Evolutionary conservation across 2,329 filamentous ascomycete genomes (phyloP), one percentile per base, ranked within the genome.

Genomic region (Plectosphaerella cucumerina): DNA sequence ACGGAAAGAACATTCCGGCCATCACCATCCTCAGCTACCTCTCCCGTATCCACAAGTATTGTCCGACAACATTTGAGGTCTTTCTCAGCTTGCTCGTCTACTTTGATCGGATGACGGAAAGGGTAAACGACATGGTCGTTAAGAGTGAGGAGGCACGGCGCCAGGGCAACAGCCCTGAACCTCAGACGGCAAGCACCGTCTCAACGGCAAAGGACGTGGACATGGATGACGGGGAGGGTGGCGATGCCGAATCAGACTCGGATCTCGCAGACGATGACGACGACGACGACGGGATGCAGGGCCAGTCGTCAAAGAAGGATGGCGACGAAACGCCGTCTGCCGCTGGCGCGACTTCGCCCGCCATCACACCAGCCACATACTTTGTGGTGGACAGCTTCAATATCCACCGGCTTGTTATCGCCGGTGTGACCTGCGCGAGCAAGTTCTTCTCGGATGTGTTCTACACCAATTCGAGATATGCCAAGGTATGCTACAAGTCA

Each of bases 361-460:
- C 59, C 14, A 47, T 58, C 41, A 61, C 56, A 6, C 59, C 69
- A n/a, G 76, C 77, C 5, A 82, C 80, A 9, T 84, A 81, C 53
- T 97, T 99, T 65, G 93, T 97, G 39, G 94, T 97, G 11, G 94
- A 99, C 71, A 97, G 94, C 72, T 99, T 94, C 75, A 99, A 99
- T 71, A 97, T 99, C 57, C 94, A 99, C 66, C 86, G 94, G 50
- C 76, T 99, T 50, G 92, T 97, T 50, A 99, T 99, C 65, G 90
- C 94, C 2, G 94, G 93, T 34, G 94, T 99, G 43, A 99, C 94
- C 3, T 97, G 94, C 70, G 92, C 94, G 5, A 97, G 93, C 81
- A 99, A 99, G 70, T 99, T 97, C 78, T 99, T 99, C 71, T 97
- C 93, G 5, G 83, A 99, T 71, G 93, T 97, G 39, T 99, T 99